Conservation (phyloP, 257 asterid genomes). For the Primulina tabacum region DNA sequence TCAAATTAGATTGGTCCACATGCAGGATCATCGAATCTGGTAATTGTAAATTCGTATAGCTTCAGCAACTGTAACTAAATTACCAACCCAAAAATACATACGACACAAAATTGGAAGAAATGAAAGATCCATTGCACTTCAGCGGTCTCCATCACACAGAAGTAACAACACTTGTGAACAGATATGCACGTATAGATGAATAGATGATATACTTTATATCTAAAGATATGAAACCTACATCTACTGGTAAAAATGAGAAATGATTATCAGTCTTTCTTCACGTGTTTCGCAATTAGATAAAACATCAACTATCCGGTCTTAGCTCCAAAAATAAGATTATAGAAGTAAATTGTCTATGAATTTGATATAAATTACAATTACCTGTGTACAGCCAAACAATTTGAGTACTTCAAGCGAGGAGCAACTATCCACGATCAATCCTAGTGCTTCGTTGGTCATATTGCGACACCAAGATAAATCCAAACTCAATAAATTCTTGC, state of each 20-base stretch:
- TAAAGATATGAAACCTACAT: background rate
- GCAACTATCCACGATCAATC: constrained; percentile 84
- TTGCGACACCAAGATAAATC: constrained; percentile 91
- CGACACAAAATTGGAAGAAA: no score
- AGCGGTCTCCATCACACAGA: no score
- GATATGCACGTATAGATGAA: background rate
- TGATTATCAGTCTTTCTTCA: background rate
- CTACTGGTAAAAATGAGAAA: background rate
- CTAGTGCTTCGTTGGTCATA: constrained; percentile 76
- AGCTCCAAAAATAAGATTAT: background rate
- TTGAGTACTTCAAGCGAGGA: constrained; percentile 61
- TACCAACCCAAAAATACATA: no score
- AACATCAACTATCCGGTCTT: background rate
- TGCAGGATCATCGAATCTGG: background rate
- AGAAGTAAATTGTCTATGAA: background rate
- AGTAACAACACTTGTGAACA: background rate
- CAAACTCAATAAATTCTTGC: constrained; percentile 52
- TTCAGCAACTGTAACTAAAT: no score
- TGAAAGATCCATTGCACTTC: no score
- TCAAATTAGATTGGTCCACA: background rate
- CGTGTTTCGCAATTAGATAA: background rate
- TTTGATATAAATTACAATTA: constrained; percentile 13
- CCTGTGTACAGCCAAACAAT: constrained; percentile 91
- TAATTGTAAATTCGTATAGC: no score
- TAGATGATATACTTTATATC: background rate